Evolutionary conservation across 2,329 filamentous ascomycete genomes (phyloP).

Genomic region (Diaporthe vexans): DNA sequence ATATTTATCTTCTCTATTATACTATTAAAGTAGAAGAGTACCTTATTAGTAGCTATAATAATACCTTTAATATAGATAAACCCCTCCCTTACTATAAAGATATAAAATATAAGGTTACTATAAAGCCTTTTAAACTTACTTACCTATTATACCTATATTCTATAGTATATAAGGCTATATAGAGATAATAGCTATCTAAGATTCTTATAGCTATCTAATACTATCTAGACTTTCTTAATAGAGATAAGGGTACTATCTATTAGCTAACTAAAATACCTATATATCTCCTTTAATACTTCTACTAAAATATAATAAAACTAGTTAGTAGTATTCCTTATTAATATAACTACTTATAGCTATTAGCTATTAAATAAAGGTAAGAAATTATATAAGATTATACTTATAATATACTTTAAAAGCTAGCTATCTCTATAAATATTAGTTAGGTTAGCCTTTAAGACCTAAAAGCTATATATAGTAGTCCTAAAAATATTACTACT

Average conservation of each 20-base stretch:
- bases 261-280: neutral
- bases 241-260: neutral
- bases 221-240: neutral
- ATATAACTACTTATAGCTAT: neutral
- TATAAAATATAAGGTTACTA: neutral
- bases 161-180: neutral
- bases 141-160: accelerated
- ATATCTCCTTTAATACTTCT: neutral
- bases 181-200: neutral
- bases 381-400: neutral
- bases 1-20: neutral
- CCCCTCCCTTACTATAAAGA: neutral
- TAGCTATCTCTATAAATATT: neutral
- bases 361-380: neutral
- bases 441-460: neutral
- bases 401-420: neutral
- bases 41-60: neutral
- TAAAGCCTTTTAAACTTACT: neutral
- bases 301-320: neutral
- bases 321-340: neutral
- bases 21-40: neutral
- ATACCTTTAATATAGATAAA: neutral
- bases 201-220: neutral
- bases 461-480: neutral
- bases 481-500: neutral